A percentile compares a stretch with the other conserved stretches of the same genome.
These are phyloP conservation scores for Lipomyces starkeyi DNA, from an alignment of 805 yeast species.

Conservation along the genomic window DNA sequence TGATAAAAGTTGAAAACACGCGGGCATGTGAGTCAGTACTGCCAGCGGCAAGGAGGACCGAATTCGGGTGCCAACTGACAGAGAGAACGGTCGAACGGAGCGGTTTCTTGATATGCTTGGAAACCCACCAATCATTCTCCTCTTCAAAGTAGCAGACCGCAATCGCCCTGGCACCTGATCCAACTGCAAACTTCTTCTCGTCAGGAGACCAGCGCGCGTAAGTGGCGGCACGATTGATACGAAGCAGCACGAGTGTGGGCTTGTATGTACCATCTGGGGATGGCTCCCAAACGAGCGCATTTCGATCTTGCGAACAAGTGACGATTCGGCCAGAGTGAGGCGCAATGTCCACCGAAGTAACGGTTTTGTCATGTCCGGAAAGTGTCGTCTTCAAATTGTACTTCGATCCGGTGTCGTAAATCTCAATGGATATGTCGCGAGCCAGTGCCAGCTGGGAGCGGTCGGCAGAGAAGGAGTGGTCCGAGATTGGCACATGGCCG, in stretches of 20 bases:
- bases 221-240: constrained; percentile 96
- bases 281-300: constrained; percentile 95
- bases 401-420: constrained; percentile 61
- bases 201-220: constrained; percentile 92
- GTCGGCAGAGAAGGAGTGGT: constrained; percentile 85
- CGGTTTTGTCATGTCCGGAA: constrained; percentile 87
- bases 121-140: constrained; percentile 99
- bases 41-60: constrained; percentile 84
- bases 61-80: constrained; percentile 92
- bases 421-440: constrained; percentile 73
- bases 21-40: constrained; percentile 93
- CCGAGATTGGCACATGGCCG: constrained; percentile 85
- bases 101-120: constrained; percentile 97
- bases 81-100: constrained; percentile 82
- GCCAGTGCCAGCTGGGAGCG: constrained; percentile 75
- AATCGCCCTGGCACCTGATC: constrained; percentile 90
- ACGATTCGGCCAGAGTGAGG: constrained; percentile 80
- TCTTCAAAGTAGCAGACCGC: constrained; percentile 96
- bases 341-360: constrained; percentile 93
- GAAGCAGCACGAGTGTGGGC: constrained; percentile 88
- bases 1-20: constrained; percentile 86
- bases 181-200: constrained; percentile 96
- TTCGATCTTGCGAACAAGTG: constrained; percentile 97
- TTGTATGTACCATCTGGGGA: constrained; percentile 65
- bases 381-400: constrained; percentile 71